These are phyloP conservation scores for Acanthamoeba lenticulata DNA, from an alignment of 208 protist species.

Conservation along the genomic window DNA sequence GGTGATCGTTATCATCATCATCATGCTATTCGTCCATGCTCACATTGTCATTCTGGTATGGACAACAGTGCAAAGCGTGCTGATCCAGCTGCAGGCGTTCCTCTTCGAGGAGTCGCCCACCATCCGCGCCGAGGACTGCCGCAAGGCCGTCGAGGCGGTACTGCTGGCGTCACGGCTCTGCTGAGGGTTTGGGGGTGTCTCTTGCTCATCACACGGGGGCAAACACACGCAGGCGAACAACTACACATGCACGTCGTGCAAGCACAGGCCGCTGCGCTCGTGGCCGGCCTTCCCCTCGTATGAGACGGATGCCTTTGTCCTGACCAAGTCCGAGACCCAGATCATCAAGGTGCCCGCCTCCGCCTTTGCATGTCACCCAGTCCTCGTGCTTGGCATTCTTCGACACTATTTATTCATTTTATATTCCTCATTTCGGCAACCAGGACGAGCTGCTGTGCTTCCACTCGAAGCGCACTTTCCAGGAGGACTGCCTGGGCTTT, in stretches of 20 bases:
- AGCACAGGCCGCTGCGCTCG: slow-evolving; percentile 58
- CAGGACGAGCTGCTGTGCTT: slow-evolving; percentile 64
- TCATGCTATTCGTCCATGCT: no score
- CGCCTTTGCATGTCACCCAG: no score
- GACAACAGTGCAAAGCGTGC: neutral
- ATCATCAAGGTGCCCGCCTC: slow-evolving; percentile 35
- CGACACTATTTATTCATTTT: no score
- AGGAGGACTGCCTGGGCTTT: slow-evolving; percentile 64
- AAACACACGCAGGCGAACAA: slow-evolving; percentile 36
- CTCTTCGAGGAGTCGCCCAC: slow-evolving; percentile 64
- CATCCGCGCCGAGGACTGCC: slow-evolving; percentile 44
- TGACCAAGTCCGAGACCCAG: slow-evolving; percentile 33
- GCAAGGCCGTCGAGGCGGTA: slow-evolving; percentile 59
- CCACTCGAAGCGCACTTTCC: slow-evolving; percentile 60
- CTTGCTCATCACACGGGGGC: neutral
- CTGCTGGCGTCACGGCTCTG: neutral
- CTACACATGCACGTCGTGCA: slow-evolving; percentile 45
- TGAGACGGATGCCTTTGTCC: slow-evolving; percentile 33
- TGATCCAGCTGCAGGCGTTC: slow-evolving; percentile 65
- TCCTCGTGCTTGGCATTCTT: no score
- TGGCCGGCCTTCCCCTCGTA: slow-evolving; percentile 55
- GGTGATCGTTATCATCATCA: neutral
- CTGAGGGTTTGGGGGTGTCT: neutral
- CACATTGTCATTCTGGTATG: no score
- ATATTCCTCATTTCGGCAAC: no score